phyloP scores from a whole-genome alignment of 2,329 filamentous ascomycete species.

The Lachnellula arida region DNA sequence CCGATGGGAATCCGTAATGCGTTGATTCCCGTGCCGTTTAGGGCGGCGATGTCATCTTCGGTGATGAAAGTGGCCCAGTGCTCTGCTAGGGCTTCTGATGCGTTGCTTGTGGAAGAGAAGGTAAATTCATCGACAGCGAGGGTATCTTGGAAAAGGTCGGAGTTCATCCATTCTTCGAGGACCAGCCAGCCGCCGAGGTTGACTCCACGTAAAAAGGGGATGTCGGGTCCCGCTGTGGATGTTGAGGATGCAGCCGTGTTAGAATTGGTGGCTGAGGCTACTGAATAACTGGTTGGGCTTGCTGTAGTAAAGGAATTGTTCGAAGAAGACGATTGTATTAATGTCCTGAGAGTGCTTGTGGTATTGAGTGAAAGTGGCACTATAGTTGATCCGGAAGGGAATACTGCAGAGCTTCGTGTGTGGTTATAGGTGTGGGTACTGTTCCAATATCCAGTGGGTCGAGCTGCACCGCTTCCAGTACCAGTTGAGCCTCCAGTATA shows the following conservation, averaged over 20 bases:
- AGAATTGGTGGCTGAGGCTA: neutral
- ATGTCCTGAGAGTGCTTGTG: neutral
- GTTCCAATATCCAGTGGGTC: conserved; percentile 11
- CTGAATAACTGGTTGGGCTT: neutral
- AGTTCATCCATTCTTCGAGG: conserved; percentile 40
- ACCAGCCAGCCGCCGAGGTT: conserved; percentile 35
- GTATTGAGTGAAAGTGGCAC: conserved; percentile 7
- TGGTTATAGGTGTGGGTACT: neutral
- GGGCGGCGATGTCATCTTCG: conserved; percentile 36
- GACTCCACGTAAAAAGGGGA: conserved; percentile 33
- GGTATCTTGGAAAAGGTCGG: conserved; percentile 30
- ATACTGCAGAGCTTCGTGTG: neutral
- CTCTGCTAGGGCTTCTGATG: conserved; percentile 34
- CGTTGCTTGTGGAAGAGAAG: conserved; percentile 33
- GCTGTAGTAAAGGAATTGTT: neutral
- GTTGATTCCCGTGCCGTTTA: conserved; percentile 51
- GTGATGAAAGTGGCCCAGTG: conserved; percentile 46
- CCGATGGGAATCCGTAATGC: conserved; percentile 54
- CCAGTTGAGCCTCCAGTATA: conserved; percentile 5
- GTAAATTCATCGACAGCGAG: conserved; percentile 36
- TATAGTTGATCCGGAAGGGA: neutral
- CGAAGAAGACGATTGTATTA: neutral
- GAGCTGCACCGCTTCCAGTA: conserved; percentile 7
- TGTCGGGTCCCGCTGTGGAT: conserved; percentile 1
- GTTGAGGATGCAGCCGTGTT: neutral